Percentiles rank a stretch among this genome's conserved stretches.
Evolutionary conservation across 1,284 basidiomycete species (phyloP).

Genomic region (Golubevia sp.): DNA sequence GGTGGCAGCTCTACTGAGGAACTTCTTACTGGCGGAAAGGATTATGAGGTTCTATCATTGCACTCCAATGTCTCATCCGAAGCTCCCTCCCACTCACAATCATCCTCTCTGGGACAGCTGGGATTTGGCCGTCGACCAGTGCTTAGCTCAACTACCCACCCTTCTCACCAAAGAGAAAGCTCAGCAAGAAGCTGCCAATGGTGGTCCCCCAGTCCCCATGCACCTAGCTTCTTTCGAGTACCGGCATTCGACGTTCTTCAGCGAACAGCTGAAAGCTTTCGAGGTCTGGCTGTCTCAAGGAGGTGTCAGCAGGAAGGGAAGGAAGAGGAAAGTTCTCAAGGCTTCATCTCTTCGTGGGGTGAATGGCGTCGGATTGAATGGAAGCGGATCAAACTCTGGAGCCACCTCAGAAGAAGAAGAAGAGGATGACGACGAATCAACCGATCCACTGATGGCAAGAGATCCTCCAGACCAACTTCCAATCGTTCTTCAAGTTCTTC

Average conservation of each 20-base stretch:
- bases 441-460: constrained; percentile 64
- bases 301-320: constrained; percentile 62
- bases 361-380: constrained; percentile 60
- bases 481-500: constrained; percentile 92
- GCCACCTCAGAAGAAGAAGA: constrained; percentile 65
- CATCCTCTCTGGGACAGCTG: constrained; percentile 95
- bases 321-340: constrained; percentile 67
- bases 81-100: constrained; percentile 89
- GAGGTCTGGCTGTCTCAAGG: constrained; percentile 83
- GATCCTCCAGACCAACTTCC: constrained; percentile 95
- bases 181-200: constrained; percentile 62
- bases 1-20: constrained; percentile 93
- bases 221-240: constrained; percentile 67
- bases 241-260: constrained; percentile 89
- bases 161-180: constrained; percentile 73
- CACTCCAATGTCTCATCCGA: constrained; percentile 90
- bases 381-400: constrained; percentile 13
- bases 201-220: constrained; percentile 56
- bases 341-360: constrained; percentile 79
- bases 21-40: constrained; percentile 93
- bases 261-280: constrained; percentile 94
- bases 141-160: constrained; percentile 86
- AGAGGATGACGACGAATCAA: constrained; percentile 68
- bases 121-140: constrained; percentile 97
- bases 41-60: constrained; percentile 99